Conservation (phyloP, 352 stramenopile genomes). For the Phytopythium helicoides region DNA sequence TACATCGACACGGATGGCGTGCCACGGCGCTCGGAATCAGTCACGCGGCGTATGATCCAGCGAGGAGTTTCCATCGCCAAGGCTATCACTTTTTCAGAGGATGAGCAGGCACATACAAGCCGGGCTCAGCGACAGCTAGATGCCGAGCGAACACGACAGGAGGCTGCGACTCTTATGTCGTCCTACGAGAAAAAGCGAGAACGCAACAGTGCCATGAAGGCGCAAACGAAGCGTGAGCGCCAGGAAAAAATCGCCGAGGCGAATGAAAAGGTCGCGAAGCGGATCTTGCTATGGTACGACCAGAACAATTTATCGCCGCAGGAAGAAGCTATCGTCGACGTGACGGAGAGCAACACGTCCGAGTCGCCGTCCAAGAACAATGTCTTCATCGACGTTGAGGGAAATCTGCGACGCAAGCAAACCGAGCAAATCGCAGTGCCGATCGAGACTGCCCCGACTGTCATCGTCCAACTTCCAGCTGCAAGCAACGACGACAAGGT, state of each 20-base stretch:
- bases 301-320: constrained; percentile 16
- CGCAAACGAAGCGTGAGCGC: constrained; percentile 24
- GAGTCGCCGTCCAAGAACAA: constrained; percentile 33
- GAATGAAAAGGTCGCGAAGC: constrained; percentile 26
- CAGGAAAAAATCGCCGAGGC: constrained; percentile 27
- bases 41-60: constrained; percentile 30
- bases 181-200: constrained; percentile 12
- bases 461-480: not conserved
- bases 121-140: constrained; percentile 5
- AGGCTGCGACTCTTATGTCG: constrained; percentile 6
- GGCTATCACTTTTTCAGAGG: constrained; percentile 11
- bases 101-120: constrained; percentile 29
- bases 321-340: constrained; percentile 17
- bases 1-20: constrained; percentile 46
- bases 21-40: constrained; percentile 28
- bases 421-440: not conserved
- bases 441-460: not conserved
- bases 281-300: constrained; percentile 30
- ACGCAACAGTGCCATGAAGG: constrained; percentile 36
- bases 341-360: constrained; percentile 36
- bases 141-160: not conserved
- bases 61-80: constrained; percentile 35
- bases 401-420: constrained; percentile 41
- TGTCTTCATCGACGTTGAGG: constrained; percentile 43
- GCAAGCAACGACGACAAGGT: not conserved